A percentile compares a stretch with the other conserved stretches of the same genome.
Evolutionary conservation across 139 green algal genomes (phyloP).

Genomic region (Diplosphaera chodatii): DNA sequence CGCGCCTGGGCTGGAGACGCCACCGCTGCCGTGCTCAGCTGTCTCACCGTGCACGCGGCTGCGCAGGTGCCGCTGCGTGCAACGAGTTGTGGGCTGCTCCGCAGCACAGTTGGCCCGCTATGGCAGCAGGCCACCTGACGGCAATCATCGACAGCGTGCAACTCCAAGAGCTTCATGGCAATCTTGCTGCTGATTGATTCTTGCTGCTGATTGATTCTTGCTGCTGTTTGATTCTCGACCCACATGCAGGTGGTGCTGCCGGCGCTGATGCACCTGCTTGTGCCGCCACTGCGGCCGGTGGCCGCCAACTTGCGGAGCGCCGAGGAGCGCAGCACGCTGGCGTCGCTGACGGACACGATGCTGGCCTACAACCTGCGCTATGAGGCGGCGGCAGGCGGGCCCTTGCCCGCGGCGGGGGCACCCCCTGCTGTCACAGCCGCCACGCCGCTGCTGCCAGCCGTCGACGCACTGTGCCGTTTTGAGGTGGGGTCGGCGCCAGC

Average conservation of each 20-base stretch:
- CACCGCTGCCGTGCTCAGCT: conserved; percentile 1
- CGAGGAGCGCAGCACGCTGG: conserved; percentile 35
- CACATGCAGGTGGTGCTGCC: conserved; percentile 46
- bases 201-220: too few species aligned
- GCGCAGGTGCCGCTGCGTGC: not conserved
- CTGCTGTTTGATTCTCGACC: too few species aligned
- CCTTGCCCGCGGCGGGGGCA: not conserved
- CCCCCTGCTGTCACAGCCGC: not conserved
- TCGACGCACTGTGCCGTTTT: conserved; percentile 32
- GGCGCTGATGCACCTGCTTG: conserved; percentile 38
- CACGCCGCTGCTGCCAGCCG: conserved; percentile 20
- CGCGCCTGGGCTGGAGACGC: conserved; percentile 43
- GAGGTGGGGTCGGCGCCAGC: too few species aligned
- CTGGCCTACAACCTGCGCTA: conserved; percentile 55
- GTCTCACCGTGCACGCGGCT: not conserved
- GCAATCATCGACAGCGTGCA: too few species aligned
- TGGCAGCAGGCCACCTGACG: too few species aligned
- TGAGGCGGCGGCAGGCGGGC: not conserved
- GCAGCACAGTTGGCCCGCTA: too few species aligned
- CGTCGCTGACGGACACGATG: conserved; percentile 44
- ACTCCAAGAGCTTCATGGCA: too few species aligned
- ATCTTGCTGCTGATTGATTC: too few species aligned
- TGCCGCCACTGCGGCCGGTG: conserved; percentile 43
- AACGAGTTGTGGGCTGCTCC: too few species aligned
- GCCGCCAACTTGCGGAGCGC: conserved; percentile 50